phyloP scores from a whole-genome alignment of 164 flowering plant species.

The Magnolia changhungtana region DNA sequence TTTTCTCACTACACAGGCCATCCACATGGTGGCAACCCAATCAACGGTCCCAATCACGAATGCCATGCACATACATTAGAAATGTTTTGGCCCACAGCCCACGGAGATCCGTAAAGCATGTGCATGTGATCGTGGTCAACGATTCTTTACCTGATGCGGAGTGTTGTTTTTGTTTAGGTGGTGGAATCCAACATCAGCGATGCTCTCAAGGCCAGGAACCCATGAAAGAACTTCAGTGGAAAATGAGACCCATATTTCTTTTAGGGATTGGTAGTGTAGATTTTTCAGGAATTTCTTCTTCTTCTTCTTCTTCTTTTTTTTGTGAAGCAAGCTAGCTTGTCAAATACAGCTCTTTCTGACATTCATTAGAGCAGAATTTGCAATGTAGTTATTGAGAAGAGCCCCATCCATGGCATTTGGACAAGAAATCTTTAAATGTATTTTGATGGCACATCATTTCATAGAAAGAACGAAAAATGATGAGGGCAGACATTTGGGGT shows the following conservation, averaged over 20 bases:
- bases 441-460: too few relatives aligned
- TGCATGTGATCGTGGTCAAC: too few relatives aligned
- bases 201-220: not conserved
- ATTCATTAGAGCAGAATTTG: too few relatives aligned
- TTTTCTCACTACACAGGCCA: not conserved
- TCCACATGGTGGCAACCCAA: not conserved
- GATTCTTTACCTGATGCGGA: not conserved
- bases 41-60: not conserved
- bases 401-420: too few relatives aligned
- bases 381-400: too few relatives aligned
- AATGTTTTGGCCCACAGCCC: not conserved
- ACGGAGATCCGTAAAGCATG: not conserved
- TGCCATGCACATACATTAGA: not conserved
- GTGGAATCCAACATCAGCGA: not conserved
- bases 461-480: too few relatives aligned
- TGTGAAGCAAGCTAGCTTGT: too few relatives aligned
- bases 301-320: too few relatives aligned
- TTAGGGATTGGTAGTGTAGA: not conserved
- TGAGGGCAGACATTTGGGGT: too few relatives aligned
- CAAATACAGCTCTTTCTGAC: too few relatives aligned
- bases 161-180: conserved; percentile 1
- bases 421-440: too few relatives aligned
- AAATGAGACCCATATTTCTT: not conserved
- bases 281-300: not conserved
- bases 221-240: not conserved